phyloP scores from a whole-genome alignment of 2,329 filamentous ascomycete genomes.

The Nigrospora oryzae region DNA sequence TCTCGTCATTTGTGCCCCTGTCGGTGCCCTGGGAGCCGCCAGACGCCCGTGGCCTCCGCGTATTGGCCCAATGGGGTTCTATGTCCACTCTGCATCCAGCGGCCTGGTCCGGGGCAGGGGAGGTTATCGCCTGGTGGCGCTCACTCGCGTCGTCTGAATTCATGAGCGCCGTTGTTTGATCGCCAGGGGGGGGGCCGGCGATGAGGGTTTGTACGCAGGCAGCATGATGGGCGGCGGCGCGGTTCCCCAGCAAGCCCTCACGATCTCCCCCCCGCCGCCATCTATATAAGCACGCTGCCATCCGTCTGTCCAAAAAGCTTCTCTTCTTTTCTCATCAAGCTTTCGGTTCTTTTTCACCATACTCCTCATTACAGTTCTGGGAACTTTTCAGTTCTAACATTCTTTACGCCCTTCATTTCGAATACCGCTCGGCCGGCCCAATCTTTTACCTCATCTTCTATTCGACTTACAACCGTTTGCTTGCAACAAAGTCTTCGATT shows the following conservation, averaged over 20 bases:
- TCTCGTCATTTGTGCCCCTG: too few species aligned
- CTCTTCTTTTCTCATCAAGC: constrained; percentile 10
- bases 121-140: neutral
- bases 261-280: neutral
- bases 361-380: constrained; percentile 24
- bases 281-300: constrained; percentile 5
- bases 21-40: too few species aligned
- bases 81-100: too few species aligned
- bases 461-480: neutral
- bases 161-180: neutral
- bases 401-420: constrained; percentile 19
- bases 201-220: neutral
- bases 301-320: constrained; percentile 4
- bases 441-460: neutral
- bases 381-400: constrained; percentile 26
- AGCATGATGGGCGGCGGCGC: neutral
- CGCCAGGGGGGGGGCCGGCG: neutral
- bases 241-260: neutral
- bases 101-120: neutral
- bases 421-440: constrained; percentile 19
- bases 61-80: too few species aligned
- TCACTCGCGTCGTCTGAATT: neutral
- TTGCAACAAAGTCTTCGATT: constrained; percentile 3
- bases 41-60: too few species aligned
- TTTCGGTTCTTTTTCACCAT: constrained; percentile 11